phyloP scores from a whole-genome alignment of 768 basidiomycete species.

The Lactifluus subvellereus region DNA sequence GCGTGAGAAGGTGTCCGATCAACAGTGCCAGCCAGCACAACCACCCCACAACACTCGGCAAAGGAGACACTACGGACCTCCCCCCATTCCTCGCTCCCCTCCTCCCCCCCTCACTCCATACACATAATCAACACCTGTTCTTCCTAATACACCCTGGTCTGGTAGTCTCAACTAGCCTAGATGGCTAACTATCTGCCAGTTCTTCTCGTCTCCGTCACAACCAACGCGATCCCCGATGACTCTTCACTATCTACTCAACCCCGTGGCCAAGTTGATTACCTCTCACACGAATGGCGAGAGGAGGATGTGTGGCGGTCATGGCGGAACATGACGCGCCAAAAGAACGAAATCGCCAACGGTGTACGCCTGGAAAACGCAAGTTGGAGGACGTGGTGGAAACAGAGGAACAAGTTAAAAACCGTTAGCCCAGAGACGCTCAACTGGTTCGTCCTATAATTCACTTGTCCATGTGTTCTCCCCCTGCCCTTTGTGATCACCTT shows the following conservation, averaged over 20 bases:
- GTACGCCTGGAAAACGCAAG: conserved; percentile 93
- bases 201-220: conserved; percentile 56
- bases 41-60: background rate
- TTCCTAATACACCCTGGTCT: background rate
- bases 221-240: conserved; percentile 59
- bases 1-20: conserved; percentile 3
- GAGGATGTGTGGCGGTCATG: conserved; percentile 99
- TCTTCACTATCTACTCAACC: conserved; percentile 77
- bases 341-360: conserved; percentile 96
- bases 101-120: background rate
- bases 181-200: conserved; percentile 71
- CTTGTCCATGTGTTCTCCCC: background rate
- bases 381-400: conserved; percentile 99
- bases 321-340: conserved; percentile 97
- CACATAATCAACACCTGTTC: background rate
- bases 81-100: background rate
- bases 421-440: conserved; percentile 96
- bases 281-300: conserved; percentile 95
- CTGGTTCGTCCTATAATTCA: conserved; percentile 54
- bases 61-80: background rate
- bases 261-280: conserved; percentile 94
- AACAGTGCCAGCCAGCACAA: background rate
- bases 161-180: conserved; percentile 9
- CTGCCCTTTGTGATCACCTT: background rate
- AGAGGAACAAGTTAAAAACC: conserved; percentile 92